phyloP scores from a whole-genome alignment of 116 monocot species.

The Iris pallida region DNA sequence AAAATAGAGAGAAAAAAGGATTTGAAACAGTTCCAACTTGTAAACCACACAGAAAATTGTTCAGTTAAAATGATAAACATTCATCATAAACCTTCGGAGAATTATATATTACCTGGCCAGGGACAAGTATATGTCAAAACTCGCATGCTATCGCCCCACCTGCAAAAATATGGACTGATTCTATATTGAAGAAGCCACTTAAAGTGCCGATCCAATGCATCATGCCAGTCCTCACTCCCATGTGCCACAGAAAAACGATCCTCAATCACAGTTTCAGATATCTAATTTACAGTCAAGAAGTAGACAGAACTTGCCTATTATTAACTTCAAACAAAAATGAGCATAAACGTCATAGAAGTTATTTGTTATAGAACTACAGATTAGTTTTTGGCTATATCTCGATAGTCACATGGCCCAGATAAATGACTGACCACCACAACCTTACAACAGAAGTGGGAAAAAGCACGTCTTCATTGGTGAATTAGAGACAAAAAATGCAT shows the following conservation, averaged over 20 bases:
- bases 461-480: too few species aligned
- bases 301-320: neutral
- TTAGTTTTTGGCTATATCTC: too few species aligned
- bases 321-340: neutral
- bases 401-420: too few species aligned
- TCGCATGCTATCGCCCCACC: constrained; percentile 99
- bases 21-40: neutral
- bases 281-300: constrained; percentile 47
- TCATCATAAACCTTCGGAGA: neutral
- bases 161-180: constrained; percentile 96
- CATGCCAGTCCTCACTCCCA: constrained; percentile 85
- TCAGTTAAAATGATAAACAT: neutral
- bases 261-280: constrained; percentile 99
- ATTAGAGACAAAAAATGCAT: too few species aligned
- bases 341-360: neutral
- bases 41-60: neutral
- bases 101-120: constrained; percentile 74
- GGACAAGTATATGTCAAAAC: constrained; percentile 94
- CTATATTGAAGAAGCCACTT: constrained; percentile 94
- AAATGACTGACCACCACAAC: too few species aligned
- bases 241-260: constrained; percentile 87
- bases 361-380: too few species aligned
- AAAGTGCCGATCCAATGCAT: constrained; percentile 78
- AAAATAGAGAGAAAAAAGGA: neutral
- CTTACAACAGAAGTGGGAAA: too few species aligned